Conservation (phyloP, 1,284 basidiomycete species). For the Vanrija sp. region DNA sequence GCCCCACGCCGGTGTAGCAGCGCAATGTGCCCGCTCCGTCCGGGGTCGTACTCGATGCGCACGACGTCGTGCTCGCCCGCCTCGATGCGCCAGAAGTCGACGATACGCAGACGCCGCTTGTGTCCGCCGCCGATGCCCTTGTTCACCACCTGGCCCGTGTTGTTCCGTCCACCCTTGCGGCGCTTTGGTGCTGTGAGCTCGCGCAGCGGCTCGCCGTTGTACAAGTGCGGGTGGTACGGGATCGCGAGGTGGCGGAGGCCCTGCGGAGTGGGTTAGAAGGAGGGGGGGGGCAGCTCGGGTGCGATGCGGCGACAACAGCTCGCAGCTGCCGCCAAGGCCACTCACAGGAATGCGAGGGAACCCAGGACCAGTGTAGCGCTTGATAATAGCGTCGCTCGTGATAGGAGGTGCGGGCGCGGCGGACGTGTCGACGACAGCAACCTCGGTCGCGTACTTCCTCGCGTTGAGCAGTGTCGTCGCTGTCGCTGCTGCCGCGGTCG, state of each 20-base stretch:
- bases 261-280: constrained; percentile 15
- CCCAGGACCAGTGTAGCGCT: constrained; percentile 42
- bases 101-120: constrained; percentile 72
- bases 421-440: neutral
- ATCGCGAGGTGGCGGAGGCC: constrained; percentile 81
- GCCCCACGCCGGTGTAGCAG: constrained; percentile 55
- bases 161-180: constrained; percentile 80
- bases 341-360: constrained; percentile 46
- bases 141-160: constrained; percentile 79
- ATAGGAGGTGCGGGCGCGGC: constrained; percentile 10
- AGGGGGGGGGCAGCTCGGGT: too few species aligned
- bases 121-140: constrained; percentile 89
- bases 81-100: constrained; percentile 80
- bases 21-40: constrained; percentile 89
- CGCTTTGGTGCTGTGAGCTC: constrained; percentile 77
- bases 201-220: constrained; percentile 76
- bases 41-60: constrained; percentile 95
- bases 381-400: constrained; percentile 28
- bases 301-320: neutral
- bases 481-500: neutral
- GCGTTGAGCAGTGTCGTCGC: neutral
- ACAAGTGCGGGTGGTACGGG: constrained; percentile 76
- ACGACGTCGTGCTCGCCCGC: constrained; percentile 81
- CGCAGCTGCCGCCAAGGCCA: neutral
- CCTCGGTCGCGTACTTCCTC: constrained; percentile 24